These are phyloP conservation scores for Talaromyces sp. DNA, from an alignment of 2,329 filamentous ascomycete genomes.

Conservation along the genomic window DNA sequence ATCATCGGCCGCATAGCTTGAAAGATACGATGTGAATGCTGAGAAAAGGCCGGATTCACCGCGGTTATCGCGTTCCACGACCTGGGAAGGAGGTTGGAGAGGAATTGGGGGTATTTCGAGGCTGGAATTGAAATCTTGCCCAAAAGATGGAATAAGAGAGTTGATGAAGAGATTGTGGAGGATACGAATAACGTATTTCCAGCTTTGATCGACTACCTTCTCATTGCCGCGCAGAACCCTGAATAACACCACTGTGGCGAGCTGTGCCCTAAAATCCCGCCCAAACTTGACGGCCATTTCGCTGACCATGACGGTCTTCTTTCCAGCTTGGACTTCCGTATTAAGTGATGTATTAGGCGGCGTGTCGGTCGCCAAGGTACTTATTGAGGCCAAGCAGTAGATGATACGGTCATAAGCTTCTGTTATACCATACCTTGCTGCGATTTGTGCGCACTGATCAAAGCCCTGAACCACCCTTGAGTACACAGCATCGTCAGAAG, in stretches of 20 bases:
- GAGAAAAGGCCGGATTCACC: constrained; percentile 84
- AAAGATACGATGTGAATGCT: constrained; percentile 91
- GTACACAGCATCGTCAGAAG: constrained; percentile 93
- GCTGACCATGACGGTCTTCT: constrained; percentile 96
- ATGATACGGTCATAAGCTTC: constrained; percentile 92
- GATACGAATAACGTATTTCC: constrained; percentile 70
- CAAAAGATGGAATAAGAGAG: constrained; percentile 79
- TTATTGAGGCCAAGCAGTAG: constrained; percentile 83
- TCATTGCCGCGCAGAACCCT: constrained; percentile 84
- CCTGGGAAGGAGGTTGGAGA: constrained; percentile 81
- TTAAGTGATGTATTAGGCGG: constrained; percentile 82
- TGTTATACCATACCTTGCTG: constrained; percentile 72
- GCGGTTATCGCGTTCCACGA: constrained; percentile 81
- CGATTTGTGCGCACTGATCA: constrained; percentile 91
- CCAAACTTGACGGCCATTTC: constrained; percentile 95
- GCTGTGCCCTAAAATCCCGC: constrained; percentile 83
- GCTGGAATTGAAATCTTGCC: constrained; percentile 57
- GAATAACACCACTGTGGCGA: constrained; percentile 94
- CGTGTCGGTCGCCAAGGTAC: constrained; percentile 69
- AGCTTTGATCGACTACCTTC: constrained; percentile 58
- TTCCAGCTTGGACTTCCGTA: constrained; percentile 87
- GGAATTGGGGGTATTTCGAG: constrained; percentile 76
- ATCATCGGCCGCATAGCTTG: constrained; percentile 97
- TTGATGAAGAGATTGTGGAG: constrained; percentile 96
- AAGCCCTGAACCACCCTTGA: constrained; percentile 90